Conservation (phyloP, 108 stramenopile species). For the Nitzschia sp. region DNA sequence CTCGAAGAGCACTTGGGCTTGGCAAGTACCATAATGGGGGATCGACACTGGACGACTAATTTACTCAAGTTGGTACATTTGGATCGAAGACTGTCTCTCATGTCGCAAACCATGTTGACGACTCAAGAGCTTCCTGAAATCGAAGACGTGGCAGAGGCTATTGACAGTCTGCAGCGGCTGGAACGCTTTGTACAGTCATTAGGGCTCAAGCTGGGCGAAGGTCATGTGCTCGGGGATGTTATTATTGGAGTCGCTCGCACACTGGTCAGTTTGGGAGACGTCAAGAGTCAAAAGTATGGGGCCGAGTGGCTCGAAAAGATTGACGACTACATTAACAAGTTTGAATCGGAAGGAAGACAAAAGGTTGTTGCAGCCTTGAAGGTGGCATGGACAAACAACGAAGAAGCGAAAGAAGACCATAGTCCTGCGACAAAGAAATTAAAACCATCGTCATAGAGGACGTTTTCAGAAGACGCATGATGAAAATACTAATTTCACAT, state of each 20-base stretch:
- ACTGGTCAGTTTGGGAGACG: slow-evolving; percentile 77
- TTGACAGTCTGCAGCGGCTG: slow-evolving; percentile 60
- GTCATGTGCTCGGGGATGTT: slow-evolving; percentile 72
- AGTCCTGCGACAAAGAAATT: slow-evolving; percentile 2
- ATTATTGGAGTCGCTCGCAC: slow-evolving; percentile 66
- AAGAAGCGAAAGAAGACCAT: neutral
- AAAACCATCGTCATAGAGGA: neutral
- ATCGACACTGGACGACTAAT: slow-evolving; percentile 66
- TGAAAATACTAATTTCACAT: too few species aligned
- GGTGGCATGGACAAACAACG: slow-evolving; percentile 45
- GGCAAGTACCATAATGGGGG: slow-evolving; percentile 54
- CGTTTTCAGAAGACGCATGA: too few species aligned
- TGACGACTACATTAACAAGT: slow-evolving; percentile 54
- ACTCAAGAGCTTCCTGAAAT: slow-evolving; percentile 53
- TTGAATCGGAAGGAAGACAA: slow-evolving; percentile 61
- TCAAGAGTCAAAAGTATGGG: slow-evolving; percentile 73
- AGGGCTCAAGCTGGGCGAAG: slow-evolving; percentile 46
- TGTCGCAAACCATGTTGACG: slow-evolving; percentile 38
- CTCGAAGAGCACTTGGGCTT: slow-evolving; percentile 44
- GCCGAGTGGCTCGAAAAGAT: slow-evolving; percentile 66
- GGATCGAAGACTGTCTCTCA: slow-evolving; percentile 28
- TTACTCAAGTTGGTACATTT: slow-evolving; percentile 43
- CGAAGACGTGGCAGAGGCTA: slow-evolving; percentile 72
- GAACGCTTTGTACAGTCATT: slow-evolving; percentile 53
- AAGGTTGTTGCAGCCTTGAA: slow-evolving; percentile 72